Base-by-base conservation (phyloP, 139 green algal species). In the Chlorella sorokiniana region DNA sequence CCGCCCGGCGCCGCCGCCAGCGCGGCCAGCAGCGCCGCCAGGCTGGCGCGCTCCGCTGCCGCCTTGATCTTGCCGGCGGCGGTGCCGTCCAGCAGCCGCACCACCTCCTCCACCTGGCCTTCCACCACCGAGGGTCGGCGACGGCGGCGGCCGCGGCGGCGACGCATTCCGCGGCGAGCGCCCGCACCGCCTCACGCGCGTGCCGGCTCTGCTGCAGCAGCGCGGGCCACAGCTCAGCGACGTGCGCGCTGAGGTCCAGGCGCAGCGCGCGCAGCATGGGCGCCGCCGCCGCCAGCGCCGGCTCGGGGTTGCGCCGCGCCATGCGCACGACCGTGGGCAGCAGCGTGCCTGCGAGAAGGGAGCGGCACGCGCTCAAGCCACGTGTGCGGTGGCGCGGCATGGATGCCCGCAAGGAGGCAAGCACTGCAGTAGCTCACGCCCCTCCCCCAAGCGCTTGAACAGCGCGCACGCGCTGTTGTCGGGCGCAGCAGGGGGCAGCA, bases 231-330 rank as follows among this genome's bases (percentile, higher is more conserved):
- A 98, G 81, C 68, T 94, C 90, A 11, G 22, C 61, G 11, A 84
- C 85, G 27, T 79, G 52, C 68, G 76, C 33, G 82, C 87, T 91
- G 23, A 93, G 38, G 75, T 93, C 83, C 9, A 89, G 54, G 33
- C 52, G 69, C 35, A 79, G 51, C 1, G 38, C 33, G 0, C 20
- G 6, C 45, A 94, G 78, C 44, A 93, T 35, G 1, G 45, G 69
- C 0, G 84, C 82, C 0, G 90, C 40, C 0, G 81, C 83, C 4
- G 76, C 52, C 45, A 98, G 82, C 1, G 90, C 88, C 0, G 86
- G 81, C 61, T 98, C 94, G 10, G 94, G 92, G 45, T 89, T 92
- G 67, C 94, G 87, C 65, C 92, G 91, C 41, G 94, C 82, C 71
- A 90, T 90, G 51, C 88, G 88, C 44, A 74, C 75, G 1, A 88